These are phyloP conservation scores for Flaveria robusta DNA, from an alignment of 129 eudicot species.

Conservation along the genomic window DNA sequence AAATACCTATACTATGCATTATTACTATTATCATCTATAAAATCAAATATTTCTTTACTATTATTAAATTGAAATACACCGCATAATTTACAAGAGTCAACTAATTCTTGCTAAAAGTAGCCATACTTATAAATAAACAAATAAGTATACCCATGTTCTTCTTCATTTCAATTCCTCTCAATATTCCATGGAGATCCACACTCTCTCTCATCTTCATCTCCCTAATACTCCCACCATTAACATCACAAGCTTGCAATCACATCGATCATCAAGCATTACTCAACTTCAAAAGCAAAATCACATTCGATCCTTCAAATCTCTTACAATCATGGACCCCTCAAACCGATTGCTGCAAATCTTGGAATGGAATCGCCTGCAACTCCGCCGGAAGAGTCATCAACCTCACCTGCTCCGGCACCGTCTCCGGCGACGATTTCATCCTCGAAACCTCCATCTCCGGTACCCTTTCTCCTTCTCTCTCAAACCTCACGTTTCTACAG, in stretches of 20 bases:
- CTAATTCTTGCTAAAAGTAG: conserved; percentile 1
- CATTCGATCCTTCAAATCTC: conserved; percentile 66
- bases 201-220: conserved; percentile 36
- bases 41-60: too few species aligned
- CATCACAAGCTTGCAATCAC: conserved; percentile 54
- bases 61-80: too few species aligned
- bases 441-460: conserved; percentile 76
- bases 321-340: conserved; percentile 58
- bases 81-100: background rate
- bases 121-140: background rate
- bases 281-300: conserved; percentile 56
- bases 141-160: conserved; percentile 5
- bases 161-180: conserved; percentile 26
- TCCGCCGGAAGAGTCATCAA: conserved; percentile 65
- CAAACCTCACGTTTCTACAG: conserved; percentile 64
- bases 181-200: conserved; percentile 30
- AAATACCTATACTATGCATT: too few species aligned
- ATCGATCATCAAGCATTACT: conserved; percentile 67
- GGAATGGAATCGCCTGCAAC: conserved; percentile 79
- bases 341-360: conserved; percentile 70
- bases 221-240: conserved; percentile 18
- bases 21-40: too few species aligned
- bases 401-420: conserved; percentile 62
- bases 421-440: conserved; percentile 50
- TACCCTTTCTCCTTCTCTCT: conserved; percentile 72